Base-by-base conservation (phyloP, 1,284 basidiomycete species). In the Amylostereum areolatum region DNA sequence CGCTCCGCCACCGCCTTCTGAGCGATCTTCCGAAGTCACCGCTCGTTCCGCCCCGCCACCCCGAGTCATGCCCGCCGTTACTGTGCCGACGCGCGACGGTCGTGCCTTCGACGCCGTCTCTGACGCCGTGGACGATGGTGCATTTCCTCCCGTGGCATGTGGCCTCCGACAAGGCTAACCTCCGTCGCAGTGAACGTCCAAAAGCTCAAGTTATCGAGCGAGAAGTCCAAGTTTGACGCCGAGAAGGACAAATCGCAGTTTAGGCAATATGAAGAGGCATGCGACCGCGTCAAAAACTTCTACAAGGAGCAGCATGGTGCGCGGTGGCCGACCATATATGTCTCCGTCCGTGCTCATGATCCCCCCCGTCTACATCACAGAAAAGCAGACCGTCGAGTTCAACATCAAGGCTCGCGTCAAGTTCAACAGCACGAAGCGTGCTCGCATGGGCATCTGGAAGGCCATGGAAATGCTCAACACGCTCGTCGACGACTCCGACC, bases 391-490 rank as follows among this genome's bases (percentile, higher is more conserved):
- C 0, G 77, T 93, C 9, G 86, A 76, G 27, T 94, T 82, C 74
- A 94, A 95, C 65, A 73, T 91, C 55, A 74, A 80, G 44, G 84
- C 82, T 12, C 83, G 88, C 7, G 80, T 78, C n/a, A 75, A 83
- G 50, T 89, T 88, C 69, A 83, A 83, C 59, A 81, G 70, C 57
- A 75, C 67, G 39, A 77, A 72, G 48, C 77, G 83, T 36, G 82
- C 77, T 3, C 72, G 80, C n/a, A 89, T 91, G 79, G 70, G 74
- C 47, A 73, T 96, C 32, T 95, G 92, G 92, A 83, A 92, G 60
- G 92, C 92, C 4, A 92, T 95, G 67, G 91, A 95, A 62, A 81
- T 85, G 73, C 81, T 96, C 51, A 84, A 95, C 63, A 92, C 85
- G 0, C 76, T 96, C 41, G 78, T 95, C 49, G 92, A 95, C 65